Evolutionary conservation across 192 early-diverging fungal species (phyloP), one percentile per base, ranked within the genome.

Genomic region (Haplosporangium gracile): DNA sequence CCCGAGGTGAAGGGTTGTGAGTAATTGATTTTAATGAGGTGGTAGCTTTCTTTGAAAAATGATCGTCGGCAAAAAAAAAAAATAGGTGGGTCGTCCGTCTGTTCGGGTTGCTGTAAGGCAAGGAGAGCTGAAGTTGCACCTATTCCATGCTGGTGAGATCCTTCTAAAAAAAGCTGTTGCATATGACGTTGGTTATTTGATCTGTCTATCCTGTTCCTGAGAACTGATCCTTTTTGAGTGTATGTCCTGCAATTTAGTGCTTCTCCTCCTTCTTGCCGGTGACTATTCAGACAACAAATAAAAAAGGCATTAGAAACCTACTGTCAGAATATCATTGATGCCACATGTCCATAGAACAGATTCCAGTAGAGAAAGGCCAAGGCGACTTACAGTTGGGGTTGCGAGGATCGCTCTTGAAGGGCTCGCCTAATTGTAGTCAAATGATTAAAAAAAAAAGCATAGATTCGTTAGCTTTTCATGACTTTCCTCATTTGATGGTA

Each of bases 371-470:
- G 39, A 63, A 34, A 36, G 4, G 10, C 5, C 16, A 16, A 38
- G 32, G 49, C 0, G 15, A 24, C 90, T 85, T 90, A 92, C 91
- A 81, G 77, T 88, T 81, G 78, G 91, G 91, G 89, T 92, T 92
- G 87, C 90, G 89, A 69, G 90, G 90, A 74, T 92, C 91, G 86
- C 90, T 89, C 89, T 87, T 92, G 88, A 88, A 92, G 18, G 76
- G 29, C 7, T 90, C 90, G 78, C 75, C 91, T 92, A 88, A 40
- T 45, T 2, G 26, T 16, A 69, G 38, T 26, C 9, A 38, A 43
- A 63, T 45, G 1, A 29, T 22, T 36, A 13, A 18, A 39, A 45
- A 24, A 15, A n/a, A 2, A 78, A 22, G 11, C 2, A 22, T 75
- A 18, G 18, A 2, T 55, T 34, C 13, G 34, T 75, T 75, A 75